phyloP scores from a whole-genome alignment of 2,329 filamentous ascomycete genomes.

The Akanthomyces dipterigenus region DNA sequence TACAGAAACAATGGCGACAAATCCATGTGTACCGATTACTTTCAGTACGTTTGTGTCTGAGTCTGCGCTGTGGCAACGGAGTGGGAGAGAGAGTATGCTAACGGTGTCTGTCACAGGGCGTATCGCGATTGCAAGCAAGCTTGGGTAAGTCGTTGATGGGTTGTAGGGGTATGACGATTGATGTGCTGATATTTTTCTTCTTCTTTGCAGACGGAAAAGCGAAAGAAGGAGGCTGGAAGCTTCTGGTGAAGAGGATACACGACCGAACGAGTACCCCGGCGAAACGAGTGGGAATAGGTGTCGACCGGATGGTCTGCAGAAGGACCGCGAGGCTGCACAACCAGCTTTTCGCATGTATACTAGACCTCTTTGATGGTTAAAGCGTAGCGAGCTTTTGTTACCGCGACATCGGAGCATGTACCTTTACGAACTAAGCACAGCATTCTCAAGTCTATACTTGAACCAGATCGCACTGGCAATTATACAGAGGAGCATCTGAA shows the following conservation, averaged over 20 bases:
- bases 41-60: conserved; percentile 60
- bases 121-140: conserved; percentile 92
- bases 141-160: conserved; percentile 57
- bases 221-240: conserved; percentile 24
- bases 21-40: conserved; percentile 90
- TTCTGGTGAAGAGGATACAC: conserved; percentile 18
- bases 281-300: neutral
- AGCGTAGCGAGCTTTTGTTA: neutral
- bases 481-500: too few relatives aligned
- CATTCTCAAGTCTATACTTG: too few relatives aligned
- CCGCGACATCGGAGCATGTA: neutral
- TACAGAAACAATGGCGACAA: conserved; percentile 82
- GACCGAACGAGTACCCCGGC: neutral
- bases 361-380: neutral
- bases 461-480: too few relatives aligned
- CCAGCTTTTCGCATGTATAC: neutral
- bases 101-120: conserved; percentile 49
- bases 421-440: neutral
- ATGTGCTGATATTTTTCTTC: conserved; percentile 10
- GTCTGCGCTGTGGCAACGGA: neutral
- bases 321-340: neutral
- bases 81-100: conserved; percentile 11
- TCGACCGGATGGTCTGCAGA: neutral
- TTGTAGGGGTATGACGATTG: neutral
- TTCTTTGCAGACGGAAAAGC: conserved; percentile 23